A percentile compares a stretch with the other conserved stretches of the same genome.
These are phyloP conservation scores for Hortaea werneckii DNA, from an alignment of 2,329 filamentous ascomycete species.

Conservation along the genomic window DNA sequence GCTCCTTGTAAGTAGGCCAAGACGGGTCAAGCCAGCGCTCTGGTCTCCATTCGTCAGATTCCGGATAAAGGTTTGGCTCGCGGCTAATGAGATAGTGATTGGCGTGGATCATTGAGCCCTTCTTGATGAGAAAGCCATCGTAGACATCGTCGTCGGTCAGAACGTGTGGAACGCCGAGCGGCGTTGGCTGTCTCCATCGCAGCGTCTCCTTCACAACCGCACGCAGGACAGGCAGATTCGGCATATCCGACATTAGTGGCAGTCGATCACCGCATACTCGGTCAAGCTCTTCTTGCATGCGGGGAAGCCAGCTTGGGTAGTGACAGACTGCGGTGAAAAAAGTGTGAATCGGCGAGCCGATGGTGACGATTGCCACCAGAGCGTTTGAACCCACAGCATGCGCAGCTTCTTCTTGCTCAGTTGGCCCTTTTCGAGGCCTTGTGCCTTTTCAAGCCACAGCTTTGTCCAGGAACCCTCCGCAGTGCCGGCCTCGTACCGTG, in stretches of 20 bases:
- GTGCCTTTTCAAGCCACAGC: slow-evolving; percentile 23
- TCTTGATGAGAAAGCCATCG: slow-evolving; percentile 21
- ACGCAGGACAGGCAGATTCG: slow-evolving; percentile 42
- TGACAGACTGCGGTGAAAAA: slow-evolving; percentile 9
- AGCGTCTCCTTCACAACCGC: slow-evolving; percentile 50
- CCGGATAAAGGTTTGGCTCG: slow-evolving; percentile 20
- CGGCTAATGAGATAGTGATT: slow-evolving; percentile 17
- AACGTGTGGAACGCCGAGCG: slow-evolving; percentile 24
- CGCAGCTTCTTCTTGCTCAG: slow-evolving; percentile 4
- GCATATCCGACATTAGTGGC: slow-evolving; percentile 42
- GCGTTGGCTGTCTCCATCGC: slow-evolving; percentile 48
- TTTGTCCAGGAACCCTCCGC: slow-evolving; percentile 21
- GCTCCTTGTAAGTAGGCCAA: slow-evolving; percentile 26
- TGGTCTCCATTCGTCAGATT: slow-evolving; percentile 21
- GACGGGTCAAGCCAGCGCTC: slow-evolving; percentile 23
- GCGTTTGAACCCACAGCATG: slow-evolving; percentile 7
- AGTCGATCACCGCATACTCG: slow-evolving; percentile 44
- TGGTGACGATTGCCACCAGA: slow-evolving; percentile 10
- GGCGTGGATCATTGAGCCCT: slow-evolving; percentile 14
- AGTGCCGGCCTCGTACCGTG: slow-evolving; percentile 15
- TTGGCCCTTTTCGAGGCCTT: slow-evolving; percentile 14
- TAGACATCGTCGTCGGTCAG: slow-evolving; percentile 19
- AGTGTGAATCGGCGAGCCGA: slow-evolving; percentile 8
- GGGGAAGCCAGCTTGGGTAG: slow-evolving; percentile 7
- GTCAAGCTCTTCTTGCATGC: slow-evolving; percentile 47